A percentile compares a stretch with the other conserved stretches of the same genome.
Conservation (phyloP, 306 rosid species). For the Morella rubra region DNA sequence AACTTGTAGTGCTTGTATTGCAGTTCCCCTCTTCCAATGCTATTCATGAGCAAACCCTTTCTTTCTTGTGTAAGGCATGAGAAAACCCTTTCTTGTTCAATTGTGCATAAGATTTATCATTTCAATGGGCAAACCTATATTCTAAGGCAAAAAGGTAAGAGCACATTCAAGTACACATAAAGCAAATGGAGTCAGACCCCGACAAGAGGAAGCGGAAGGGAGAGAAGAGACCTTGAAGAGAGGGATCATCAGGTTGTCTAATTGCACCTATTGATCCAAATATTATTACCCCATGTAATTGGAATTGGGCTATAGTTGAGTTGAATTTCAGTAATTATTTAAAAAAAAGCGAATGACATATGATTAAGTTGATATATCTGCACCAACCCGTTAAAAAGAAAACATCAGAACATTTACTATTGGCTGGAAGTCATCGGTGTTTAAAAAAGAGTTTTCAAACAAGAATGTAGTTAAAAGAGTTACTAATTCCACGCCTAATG, state of each 20-base stretch:
- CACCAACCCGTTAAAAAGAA: not conserved
- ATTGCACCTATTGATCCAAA: not conserved
- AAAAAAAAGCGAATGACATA: not conserved
- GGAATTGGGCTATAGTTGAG: not conserved
- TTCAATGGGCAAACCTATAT: not conserved
- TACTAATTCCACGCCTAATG: not conserved
- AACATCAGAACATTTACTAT: not conserved
- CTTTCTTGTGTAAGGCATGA: too few species aligned
- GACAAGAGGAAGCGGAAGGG: not conserved
- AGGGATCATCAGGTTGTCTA: not conserved
- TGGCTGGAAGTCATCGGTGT: not conserved
- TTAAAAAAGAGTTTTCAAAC: not conserved
- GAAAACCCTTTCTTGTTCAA: too few species aligned
- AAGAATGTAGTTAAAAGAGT: not conserved
- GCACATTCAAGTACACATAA: not conserved
- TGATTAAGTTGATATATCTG: not conserved
- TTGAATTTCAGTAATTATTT: not conserved
- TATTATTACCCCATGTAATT: not conserved
- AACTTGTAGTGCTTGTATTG: not conserved
- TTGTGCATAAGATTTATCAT: not conserved
- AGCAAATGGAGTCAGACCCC: not conserved
- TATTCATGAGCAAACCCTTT: not conserved
- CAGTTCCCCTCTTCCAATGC: not conserved
- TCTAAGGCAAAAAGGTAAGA: not conserved
- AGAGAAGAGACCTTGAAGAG: not conserved